Evolutionary conservation across 768 basidiomycete genomes (phyloP).

Genomic region (Hemileccinum impolitum): DNA sequence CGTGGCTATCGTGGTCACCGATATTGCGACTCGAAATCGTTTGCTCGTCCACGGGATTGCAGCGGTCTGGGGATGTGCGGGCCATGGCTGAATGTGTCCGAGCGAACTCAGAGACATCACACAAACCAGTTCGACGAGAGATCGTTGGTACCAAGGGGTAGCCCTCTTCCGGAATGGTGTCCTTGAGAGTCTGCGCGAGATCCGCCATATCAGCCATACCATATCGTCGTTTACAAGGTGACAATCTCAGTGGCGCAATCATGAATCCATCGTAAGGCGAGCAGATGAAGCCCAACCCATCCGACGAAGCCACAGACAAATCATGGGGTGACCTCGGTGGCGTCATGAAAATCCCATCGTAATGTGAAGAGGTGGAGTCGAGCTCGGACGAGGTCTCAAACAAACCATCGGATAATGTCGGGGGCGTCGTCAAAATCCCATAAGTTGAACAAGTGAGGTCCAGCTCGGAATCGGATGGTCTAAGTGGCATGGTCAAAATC

Average conservation of each 20-base stretch:
- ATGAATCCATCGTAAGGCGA: constrained; percentile 1
- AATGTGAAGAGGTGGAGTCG: not conserved
- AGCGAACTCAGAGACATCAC: not conserved
- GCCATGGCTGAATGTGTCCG: not conserved
- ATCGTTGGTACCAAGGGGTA: not conserved
- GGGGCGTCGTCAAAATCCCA: not conserved
- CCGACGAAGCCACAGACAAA: not conserved
- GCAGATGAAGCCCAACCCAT: not conserved
- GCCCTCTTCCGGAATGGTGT: not conserved
- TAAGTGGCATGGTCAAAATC: not conserved
- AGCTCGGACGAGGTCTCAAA: not conserved
- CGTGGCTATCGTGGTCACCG: not conserved
- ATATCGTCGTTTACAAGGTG: constrained; percentile 2
- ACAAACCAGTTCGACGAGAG: not conserved
- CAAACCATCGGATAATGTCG: not conserved
- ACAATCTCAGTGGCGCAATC: not conserved
- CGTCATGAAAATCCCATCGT: not conserved
- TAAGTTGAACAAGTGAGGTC: not conserved
- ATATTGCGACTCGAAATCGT: not conserved
- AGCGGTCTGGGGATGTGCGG: not conserved
- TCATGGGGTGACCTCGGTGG: not conserved
- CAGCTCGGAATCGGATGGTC: not conserved
- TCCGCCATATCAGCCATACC: constrained; percentile 10
- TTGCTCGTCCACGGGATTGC: not conserved
- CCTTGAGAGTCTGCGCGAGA: not conserved